A percentile compares a stretch with the other conserved stretches of the same genome.
Evolutionary conservation across 148 eudicot species (phyloP).

Genomic region (Camellia lanceoleosa): DNA sequence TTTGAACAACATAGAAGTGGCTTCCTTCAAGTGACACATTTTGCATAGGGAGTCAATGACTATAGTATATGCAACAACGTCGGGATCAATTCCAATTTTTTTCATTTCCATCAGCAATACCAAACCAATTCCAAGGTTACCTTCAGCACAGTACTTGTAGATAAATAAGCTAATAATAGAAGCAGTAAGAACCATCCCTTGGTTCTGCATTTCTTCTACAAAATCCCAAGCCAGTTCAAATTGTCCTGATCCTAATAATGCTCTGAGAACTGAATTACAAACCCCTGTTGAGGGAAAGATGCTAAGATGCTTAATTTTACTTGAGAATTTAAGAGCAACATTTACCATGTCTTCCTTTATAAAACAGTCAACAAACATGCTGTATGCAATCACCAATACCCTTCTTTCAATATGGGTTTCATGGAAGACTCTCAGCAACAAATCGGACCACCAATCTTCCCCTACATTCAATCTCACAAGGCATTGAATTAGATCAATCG

Average conservation of each 20-base stretch:
- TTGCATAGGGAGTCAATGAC: conserved; percentile 43
- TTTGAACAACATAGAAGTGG: conserved; percentile 47
- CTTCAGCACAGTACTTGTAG: conserved; percentile 33
- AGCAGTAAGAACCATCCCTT: conserved; percentile 26
- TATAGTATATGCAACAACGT: conserved; percentile 44
- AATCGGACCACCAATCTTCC: conserved; percentile 19
- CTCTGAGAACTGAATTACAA: conserved; percentile 41
- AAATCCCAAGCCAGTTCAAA: conserved; percentile 47
- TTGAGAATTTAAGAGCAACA: conserved; percentile 26
- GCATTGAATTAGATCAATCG: conserved; percentile 26
- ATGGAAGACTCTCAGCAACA: conserved; percentile 27
- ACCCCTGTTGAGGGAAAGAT: conserved; percentile 38
- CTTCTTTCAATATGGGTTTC: conserved; percentile 27
- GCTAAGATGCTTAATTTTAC: conserved; percentile 33
- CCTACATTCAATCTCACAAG: conserved; percentile 28
- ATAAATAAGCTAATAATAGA: conserved; percentile 41
- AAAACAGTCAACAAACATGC: conserved; percentile 51
- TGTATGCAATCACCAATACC: conserved; percentile 32
- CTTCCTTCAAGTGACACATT: conserved; percentile 34
- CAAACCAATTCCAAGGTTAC: conserved; percentile 35
- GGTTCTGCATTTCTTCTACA: conserved; percentile 37
- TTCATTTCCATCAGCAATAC: conserved; percentile 41
- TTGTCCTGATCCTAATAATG: conserved; percentile 27
- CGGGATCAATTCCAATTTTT: conserved; percentile 34
- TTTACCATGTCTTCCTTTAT: conserved; percentile 20